Evolutionary conservation across 2,329 filamentous ascomycete species (phyloP).

Genomic region (Colletotrichum cordylinicola): DNA sequence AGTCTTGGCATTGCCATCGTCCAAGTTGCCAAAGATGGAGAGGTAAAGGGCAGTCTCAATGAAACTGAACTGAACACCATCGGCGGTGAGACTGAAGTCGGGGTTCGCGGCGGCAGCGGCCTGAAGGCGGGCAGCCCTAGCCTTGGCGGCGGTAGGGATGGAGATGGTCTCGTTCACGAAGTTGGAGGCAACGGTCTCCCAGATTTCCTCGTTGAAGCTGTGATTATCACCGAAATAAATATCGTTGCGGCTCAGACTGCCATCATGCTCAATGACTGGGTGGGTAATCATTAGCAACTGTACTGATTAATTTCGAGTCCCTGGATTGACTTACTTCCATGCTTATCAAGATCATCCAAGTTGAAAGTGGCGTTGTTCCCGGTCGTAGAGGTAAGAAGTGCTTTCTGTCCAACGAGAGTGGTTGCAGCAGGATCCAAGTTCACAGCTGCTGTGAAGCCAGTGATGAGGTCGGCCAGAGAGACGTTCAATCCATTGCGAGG

Average conservation of each 20-base stretch:
- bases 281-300: background rate
- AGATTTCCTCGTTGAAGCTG: conserved; percentile 32
- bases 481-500: conserved; percentile 21
- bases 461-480: conserved; percentile 19
- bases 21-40: conserved; percentile 25
- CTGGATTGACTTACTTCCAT: conserved; percentile 21
- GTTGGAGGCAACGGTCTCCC: conserved; percentile 25
- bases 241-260: conserved; percentile 35
- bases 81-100: conserved; percentile 23
- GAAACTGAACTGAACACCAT: conserved; percentile 23
- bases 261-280: conserved; percentile 40
- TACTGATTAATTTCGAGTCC: background rate
- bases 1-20: conserved; percentile 23
- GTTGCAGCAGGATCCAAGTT: conserved; percentile 23
- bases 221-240: conserved; percentile 33
- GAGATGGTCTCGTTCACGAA: conserved; percentile 28
- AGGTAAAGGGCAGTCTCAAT: conserved; percentile 27
- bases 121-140: conserved; percentile 29
- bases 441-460: conserved; percentile 22
- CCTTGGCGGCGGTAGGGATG: conserved; percentile 32
- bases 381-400: conserved; percentile 29
- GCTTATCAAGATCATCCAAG: conserved; percentile 32
- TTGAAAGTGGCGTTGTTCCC: conserved; percentile 32
- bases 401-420: conserved; percentile 16
- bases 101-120: conserved; percentile 29